Evolutionary conservation across 2,329 filamentous ascomycete genomes (phyloP), one percentile per base, ranked within the genome.

Genomic region (Acarospora socialis): DNA sequence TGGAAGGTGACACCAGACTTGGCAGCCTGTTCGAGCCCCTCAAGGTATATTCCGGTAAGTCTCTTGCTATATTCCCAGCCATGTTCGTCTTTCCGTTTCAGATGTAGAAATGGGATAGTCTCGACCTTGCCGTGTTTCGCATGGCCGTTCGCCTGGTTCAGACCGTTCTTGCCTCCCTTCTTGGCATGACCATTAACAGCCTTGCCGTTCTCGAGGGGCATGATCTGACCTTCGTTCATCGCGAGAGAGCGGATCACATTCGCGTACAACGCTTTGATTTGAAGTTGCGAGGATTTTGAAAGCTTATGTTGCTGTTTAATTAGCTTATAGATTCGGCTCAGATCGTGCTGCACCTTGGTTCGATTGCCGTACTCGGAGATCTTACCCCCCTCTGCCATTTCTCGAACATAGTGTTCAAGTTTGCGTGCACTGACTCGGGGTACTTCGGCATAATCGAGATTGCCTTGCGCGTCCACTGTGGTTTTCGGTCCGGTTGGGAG

Each of bases 11-110:
- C 76, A 55, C 90, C 90, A 34, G 73, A 68, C 49, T 76, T 80
- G 43, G 90, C 90, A 43, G 86, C 84, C 41, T 86, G 73, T 61
- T 93, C 86, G 19, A 98, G 62, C 40, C 83, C 84, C 53, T 94
- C 83, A 20, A 98, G 73, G 55, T 98, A 98, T 46, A 86, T 60
- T 35, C 82, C 81, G 15, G 90, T 95, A 36, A 98, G 72, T 65
- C 92, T 94, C 71, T 95, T 98, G 73, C 83, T 95, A 66, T 95
- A 98, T 52, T 95, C 86, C 90, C 90, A 98, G 39, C 87, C 87
- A 50, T 93, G 80, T 40, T 86, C 73, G 33, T 81, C 76, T 60
- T 92, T 92, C 57, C 83, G 81, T 72, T 94, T 94, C 36, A 98
- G 66, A 55, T 98, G 90, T 32, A 98, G 63, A 74, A 98, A 98